Conservation (phyloP, 495 filamentous ascomycete genomes). For the Penicillium desertorum region DNA sequence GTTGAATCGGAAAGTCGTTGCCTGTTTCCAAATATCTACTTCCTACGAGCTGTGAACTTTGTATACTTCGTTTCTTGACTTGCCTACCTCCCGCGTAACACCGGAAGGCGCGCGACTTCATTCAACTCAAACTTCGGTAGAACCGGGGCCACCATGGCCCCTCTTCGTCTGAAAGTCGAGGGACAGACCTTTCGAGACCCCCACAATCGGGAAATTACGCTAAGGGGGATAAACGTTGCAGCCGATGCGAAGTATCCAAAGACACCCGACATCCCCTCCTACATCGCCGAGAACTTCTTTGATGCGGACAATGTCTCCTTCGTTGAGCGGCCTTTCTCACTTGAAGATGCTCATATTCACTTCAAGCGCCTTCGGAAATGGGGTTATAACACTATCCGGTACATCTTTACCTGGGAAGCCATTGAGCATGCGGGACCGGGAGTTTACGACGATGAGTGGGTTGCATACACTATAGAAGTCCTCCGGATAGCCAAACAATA, state of each 20-base stretch:
- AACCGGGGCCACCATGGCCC: slow-evolving; percentile 33
- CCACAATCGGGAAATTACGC: slow-evolving; percentile 64
- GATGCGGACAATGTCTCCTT: slow-evolving; percentile 92
- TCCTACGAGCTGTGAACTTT: neutral
- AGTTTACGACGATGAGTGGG: slow-evolving; percentile 92
- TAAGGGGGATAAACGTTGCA: slow-evolving; percentile 69
- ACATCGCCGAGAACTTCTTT: slow-evolving; percentile 77
- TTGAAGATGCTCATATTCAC: slow-evolving; percentile 80
- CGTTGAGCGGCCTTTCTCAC: slow-evolving; percentile 76
- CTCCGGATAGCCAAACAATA: slow-evolving; percentile 82
- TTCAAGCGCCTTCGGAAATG: slow-evolving; percentile 82
- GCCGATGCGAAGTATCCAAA: slow-evolving; percentile 72
- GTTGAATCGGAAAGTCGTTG: neutral
- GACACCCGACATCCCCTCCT: slow-evolving; percentile 75
- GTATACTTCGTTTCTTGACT: neutral
- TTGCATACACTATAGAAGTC: slow-evolving; percentile 82
- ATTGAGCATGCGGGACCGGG: slow-evolving; percentile 94
- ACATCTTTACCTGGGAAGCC: slow-evolving; percentile 99
- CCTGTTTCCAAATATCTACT: neutral
- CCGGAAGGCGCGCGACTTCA: neutral
- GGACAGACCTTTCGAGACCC: slow-evolving; percentile 75
- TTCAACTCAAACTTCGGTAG: neutral
- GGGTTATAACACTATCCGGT: slow-evolving; percentile 94
- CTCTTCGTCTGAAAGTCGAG: slow-evolving; percentile 68
- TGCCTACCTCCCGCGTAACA: neutral